These are phyloP conservation scores for Pyracantha coccinea DNA, from an alignment of 331 rosid species.

Conservation along the genomic window DNA sequence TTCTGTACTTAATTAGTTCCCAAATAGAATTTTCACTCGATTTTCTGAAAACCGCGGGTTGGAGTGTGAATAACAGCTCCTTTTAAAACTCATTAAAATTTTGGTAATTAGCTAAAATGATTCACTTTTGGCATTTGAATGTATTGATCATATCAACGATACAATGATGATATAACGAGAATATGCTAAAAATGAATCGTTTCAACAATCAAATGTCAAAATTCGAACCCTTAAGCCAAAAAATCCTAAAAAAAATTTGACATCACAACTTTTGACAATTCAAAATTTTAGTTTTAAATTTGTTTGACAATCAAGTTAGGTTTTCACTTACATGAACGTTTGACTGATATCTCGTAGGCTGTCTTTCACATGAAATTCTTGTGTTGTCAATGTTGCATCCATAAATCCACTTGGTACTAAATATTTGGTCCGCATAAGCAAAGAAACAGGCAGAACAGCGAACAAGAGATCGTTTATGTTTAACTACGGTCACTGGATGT, in stretches of 20 bases:
- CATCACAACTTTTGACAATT: background rate
- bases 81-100: no score
- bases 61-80: no score
- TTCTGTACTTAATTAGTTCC: no score
- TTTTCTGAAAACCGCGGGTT: no score
- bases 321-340: background rate
- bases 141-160: background rate
- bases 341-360: background rate
- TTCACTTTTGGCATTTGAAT: no score
- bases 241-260: no score
- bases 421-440: background rate
- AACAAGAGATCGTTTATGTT: background rate
- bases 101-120: no score
- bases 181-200: background rate
- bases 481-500: background rate
- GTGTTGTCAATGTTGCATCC: background rate
- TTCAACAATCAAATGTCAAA: background rate
- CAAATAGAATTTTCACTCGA: no score
- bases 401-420: background rate
- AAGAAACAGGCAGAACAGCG: background rate
- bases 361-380: background rate
- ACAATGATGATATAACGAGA: background rate
- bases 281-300: no score
- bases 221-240: no score
- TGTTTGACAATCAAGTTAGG: background rate